Conservation (phyloP, 108 stramenopile species). For the Fragilaria crotonensis region DNA sequence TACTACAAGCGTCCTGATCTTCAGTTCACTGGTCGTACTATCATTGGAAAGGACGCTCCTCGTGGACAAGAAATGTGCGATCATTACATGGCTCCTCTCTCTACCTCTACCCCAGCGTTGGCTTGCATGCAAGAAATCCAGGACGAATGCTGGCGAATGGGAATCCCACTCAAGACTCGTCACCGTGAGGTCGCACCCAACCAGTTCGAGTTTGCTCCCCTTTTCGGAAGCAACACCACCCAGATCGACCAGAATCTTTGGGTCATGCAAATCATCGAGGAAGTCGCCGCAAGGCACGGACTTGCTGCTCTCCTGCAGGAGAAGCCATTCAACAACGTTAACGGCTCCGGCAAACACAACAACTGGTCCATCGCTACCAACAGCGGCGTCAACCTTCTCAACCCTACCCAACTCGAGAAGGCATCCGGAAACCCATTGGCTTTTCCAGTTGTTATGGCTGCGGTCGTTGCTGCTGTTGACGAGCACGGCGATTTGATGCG, state of each 20-base stretch:
- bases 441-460: conserved; percentile 91
- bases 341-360: conserved; percentile 96
- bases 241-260: conserved; percentile 93
- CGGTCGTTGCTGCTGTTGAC: conserved; percentile 84
- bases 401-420: conserved; percentile 47
- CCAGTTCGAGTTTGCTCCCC: conserved; percentile 93
- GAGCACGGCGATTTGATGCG: conserved; percentile 95
- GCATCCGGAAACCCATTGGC: conserved; percentile 67
- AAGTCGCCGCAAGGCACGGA: conserved; percentile 84
- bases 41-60: conserved; percentile 89
- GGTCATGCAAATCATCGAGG: conserved; percentile 97
- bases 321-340: conserved; percentile 95
- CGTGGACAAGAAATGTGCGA: conserved; percentile 94
- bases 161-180: conserved; percentile 88
- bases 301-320: conserved; percentile 92
- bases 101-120: conserved; percentile 68
- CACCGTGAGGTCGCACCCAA: conserved; percentile 96
- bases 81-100: conserved; percentile 92
- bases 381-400: conserved; percentile 76
- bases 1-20: conserved; percentile 91
- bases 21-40: conserved; percentile 87
- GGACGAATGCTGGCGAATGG: conserved; percentile 82
- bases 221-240: conserved; percentile 84
- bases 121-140: conserved; percentile 93
- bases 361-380: conserved; percentile 92